These are phyloP conservation scores for Wilcoxina mikolae DNA, from an alignment of 495 filamentous ascomycete genomes.

Conservation along the genomic window DNA sequence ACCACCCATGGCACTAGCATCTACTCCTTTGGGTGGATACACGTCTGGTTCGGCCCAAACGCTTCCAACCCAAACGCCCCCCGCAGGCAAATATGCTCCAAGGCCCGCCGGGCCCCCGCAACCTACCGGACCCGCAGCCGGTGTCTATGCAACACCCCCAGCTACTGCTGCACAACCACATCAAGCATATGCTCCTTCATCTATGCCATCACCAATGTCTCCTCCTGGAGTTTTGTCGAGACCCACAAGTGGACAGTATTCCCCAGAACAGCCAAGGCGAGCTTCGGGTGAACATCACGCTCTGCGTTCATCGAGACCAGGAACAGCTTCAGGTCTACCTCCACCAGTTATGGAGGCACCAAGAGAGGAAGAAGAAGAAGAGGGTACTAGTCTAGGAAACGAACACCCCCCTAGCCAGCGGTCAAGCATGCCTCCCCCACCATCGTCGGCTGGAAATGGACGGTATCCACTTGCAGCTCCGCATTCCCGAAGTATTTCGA, in stretches of 20 bases:
- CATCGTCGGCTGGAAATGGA: constrained; percentile 37
- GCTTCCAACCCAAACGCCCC: constrained; percentile 70
- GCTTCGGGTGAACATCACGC: constrained; percentile 17
- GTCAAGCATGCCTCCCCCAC: constrained; percentile 24
- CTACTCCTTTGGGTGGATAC: neutral
- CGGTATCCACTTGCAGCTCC: constrained; percentile 38
- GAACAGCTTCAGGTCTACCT: constrained; percentile 18
- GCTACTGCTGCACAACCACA: constrained; percentile 39
- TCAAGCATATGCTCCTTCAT: constrained; percentile 30
- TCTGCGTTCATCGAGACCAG: constrained; percentile 26
- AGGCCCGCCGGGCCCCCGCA: constrained; percentile 36
- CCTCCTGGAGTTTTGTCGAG: neutral
- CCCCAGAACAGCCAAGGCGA: constrained; percentile 8
- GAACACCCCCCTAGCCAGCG: constrained; percentile 1
- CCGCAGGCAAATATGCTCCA: constrained; percentile 33
- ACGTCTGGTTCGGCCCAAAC: neutral
- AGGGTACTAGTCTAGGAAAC: constrained; percentile 6
- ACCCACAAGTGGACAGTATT: neutral
- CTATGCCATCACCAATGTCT: constrained; percentile 6
- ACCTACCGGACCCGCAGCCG: constrained; percentile 31
- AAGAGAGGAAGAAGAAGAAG: constrained; percentile 27
- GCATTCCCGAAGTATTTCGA: constrained; percentile 30
- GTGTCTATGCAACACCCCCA: constrained; percentile 30
- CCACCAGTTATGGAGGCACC: constrained; percentile 22
- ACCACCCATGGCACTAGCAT: constrained; percentile 17